Base-by-base conservation (phyloP, 306 rosid species). In the Pterocarpus santalinus region DNA sequence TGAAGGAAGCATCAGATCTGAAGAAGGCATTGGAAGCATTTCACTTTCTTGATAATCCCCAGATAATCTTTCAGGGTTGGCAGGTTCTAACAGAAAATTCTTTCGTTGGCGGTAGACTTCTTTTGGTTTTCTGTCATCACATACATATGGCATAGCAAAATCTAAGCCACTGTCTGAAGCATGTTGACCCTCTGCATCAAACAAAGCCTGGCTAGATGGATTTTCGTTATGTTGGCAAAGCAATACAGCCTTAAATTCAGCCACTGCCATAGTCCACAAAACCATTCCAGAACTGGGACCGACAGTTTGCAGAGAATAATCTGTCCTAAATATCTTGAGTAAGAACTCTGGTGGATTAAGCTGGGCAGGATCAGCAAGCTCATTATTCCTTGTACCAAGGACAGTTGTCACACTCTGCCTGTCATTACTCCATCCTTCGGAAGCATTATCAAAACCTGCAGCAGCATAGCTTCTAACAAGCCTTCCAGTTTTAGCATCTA, bases 241-340 rank as follows among this genome's bases (percentile, higher is more conserved):
- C 8, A 88, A 81, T 10, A 81, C 64, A 65, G 92, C 96, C 80
- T 84, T 83, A 64, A 93, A 81, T 75, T 91, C 97, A 44, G 89
- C 86, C 58, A 89, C 77, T 1, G 83, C 66, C 91, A 88, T 66
- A 66, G 80, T 89, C 97, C 97, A 93, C 11, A 84, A 57, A 55
- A 86, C 80, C 12, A 85, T 47, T 43, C 86, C 82, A 0, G 92
- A 83, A 22, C 70, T 47, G 0, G 89, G 85, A 52, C 74, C 71
- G 56, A 73, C 87, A 0, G 94, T 85, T 75, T 80, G 68, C 75
- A 93, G 66, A 16, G 66, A 47, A 88, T 89, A 93, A 81, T 93
- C 96, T 0, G 90, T 91, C 76, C 94, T 81, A 17, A 80, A 17
- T 69, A 93, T 82, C 66, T 82, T 80, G 14, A 93, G 81, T 13